Evolutionary conservation across 805 yeast species (phyloP).

Genomic region (Lachancea cidri): DNA sequence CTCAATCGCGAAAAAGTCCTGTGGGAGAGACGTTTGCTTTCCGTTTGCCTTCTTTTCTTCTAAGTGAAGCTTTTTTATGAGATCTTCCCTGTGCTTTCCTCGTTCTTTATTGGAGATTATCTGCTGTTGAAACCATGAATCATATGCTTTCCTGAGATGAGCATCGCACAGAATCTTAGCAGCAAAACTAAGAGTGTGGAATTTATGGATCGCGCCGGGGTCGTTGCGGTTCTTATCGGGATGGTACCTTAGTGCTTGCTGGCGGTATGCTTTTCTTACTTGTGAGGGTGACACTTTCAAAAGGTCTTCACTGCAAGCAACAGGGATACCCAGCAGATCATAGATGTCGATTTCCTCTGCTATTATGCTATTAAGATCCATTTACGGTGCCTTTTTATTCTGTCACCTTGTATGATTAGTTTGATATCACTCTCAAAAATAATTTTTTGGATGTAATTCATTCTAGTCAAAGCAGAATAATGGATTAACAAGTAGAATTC

Average conservation of each 20-base stretch:
- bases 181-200: slow-evolving; percentile 27
- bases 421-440: too few species aligned
- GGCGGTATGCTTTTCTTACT: slow-evolving; percentile 18
- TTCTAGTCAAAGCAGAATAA: too few species aligned
- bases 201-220: slow-evolving; percentile 17
- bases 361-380: slow-evolving; percentile 9
- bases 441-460: too few species aligned
- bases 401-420: not conserved
- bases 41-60: slow-evolving; percentile 1
- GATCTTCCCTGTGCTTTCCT: slow-evolving; percentile 2
- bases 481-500: too few species aligned
- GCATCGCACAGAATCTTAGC: slow-evolving; percentile 21
- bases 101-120: not conserved
- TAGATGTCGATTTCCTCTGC: slow-evolving; percentile 30
- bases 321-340: slow-evolving; percentile 38
- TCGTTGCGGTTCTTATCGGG: slow-evolving; percentile 24
- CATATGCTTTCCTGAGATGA: slow-evolving; percentile 17
- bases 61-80: slow-evolving; percentile 1
- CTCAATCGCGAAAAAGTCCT: slow-evolving; percentile 13
- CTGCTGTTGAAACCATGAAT: slow-evolving; percentile 14
- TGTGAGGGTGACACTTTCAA: slow-evolving; percentile 35
- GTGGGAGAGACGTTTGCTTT: not conserved
- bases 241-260: slow-evolving; percentile 23
- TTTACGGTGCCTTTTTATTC: not conserved
- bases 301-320: slow-evolving; percentile 38